phyloP scores from a whole-genome alignment of 2,329 filamentous ascomycete genomes.

The Sarocladium oryzae region DNA sequence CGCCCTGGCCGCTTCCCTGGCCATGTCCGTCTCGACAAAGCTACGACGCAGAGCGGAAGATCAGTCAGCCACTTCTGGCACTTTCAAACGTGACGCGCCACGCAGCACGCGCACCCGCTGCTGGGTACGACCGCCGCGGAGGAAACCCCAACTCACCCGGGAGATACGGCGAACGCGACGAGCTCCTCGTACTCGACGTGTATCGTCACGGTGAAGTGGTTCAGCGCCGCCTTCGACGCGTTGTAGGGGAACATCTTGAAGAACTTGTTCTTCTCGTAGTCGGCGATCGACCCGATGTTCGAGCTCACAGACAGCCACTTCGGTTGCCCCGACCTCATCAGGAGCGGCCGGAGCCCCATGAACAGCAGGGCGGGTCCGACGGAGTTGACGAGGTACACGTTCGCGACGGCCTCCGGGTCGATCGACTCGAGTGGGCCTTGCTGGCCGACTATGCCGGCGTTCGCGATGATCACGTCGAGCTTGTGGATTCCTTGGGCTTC shows the following conservation, averaged over 20 bases:
- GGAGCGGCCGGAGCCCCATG: not conserved
- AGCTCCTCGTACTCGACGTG: not conserved
- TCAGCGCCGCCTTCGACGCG: conserved; percentile 2
- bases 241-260: conserved; percentile 6
- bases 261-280: not conserved
- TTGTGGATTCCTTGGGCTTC: conserved; percentile 27
- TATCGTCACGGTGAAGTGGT: conserved; percentile 2
- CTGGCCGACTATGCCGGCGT: conserved; percentile 26
- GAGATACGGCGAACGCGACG: not conserved
- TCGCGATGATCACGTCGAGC: conserved; percentile 46
- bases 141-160: too few species aligned
- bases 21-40: conserved; percentile 5
- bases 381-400: conserved; percentile 1
- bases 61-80: not conserved
- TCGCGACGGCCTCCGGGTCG: not conserved
- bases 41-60: not conserved
- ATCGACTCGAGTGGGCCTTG: conserved; percentile 4
- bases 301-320: conserved; percentile 4
- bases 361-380: not conserved
- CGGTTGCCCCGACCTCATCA: not conserved
- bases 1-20: not conserved
- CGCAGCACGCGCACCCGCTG: too few species aligned
- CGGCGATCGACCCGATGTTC: not conserved
- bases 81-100: too few species aligned
- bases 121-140: too few species aligned